phyloP scores from a whole-genome alignment of 768 basidiomycete species.

The Clitopilus passeckerianus region DNA sequence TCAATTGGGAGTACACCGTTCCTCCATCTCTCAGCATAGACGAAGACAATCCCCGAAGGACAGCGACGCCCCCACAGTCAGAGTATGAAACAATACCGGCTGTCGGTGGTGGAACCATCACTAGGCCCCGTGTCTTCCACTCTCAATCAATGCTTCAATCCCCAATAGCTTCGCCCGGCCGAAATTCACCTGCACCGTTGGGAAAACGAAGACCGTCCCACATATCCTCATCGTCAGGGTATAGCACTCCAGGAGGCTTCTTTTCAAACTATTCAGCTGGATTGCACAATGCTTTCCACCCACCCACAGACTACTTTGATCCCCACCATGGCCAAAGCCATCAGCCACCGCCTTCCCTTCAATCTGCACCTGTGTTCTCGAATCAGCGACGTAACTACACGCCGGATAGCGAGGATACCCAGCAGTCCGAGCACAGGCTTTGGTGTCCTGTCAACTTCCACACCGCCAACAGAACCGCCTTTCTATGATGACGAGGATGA shows the following conservation, averaged over 20 bases:
- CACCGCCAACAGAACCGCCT: slow-evolving; percentile 35
- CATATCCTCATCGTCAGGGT: slow-evolving; percentile 11
- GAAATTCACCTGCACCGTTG: neutral
- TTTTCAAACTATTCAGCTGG: neutral
- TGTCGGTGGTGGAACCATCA: slow-evolving; percentile 84
- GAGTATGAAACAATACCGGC: slow-evolving; percentile 89
- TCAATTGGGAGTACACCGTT: slow-evolving; percentile 66
- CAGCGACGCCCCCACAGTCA: slow-evolving; percentile 32
- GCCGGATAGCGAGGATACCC: slow-evolving; percentile 48
- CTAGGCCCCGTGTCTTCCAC: slow-evolving; percentile 81
- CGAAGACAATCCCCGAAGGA: slow-evolving; percentile 21
- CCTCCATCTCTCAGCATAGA: slow-evolving; percentile 13
- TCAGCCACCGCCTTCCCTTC: neutral
- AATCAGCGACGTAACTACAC: slow-evolving; percentile 34
- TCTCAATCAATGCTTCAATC: slow-evolving; percentile 73
- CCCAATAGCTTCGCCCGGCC: slow-evolving; percentile 13
- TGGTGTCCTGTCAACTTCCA: slow-evolving; percentile 36
- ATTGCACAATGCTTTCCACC: neutral
- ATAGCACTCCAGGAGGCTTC: slow-evolving; percentile 5
- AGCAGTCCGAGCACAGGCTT: slow-evolving; percentile 46
- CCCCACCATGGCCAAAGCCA: neutral
- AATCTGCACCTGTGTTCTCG: neutral
- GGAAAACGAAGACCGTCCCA: slow-evolving; percentile 14
- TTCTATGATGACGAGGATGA: slow-evolving; percentile 14
- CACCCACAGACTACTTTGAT: neutral